phyloP scores from a whole-genome alignment of 352 stramenopile genomes.

The Thalassiosira hispida region DNA sequence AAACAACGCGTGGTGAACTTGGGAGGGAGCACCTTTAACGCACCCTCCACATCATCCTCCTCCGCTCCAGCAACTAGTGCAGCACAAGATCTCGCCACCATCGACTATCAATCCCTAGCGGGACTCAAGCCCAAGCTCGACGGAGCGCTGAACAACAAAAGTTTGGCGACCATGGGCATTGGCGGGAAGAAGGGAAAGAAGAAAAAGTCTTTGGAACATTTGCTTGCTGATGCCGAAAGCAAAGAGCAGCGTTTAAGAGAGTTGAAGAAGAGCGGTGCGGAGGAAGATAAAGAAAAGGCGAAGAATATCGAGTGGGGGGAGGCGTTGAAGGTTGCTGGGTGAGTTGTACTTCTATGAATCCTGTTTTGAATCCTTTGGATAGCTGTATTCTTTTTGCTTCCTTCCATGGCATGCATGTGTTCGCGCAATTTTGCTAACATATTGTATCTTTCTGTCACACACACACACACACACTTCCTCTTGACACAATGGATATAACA shows the following conservation, averaged over 20 bases:
- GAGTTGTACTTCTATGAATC: slow-evolving; percentile 26
- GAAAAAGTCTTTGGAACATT: slow-evolving; percentile 79
- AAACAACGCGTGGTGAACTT: slow-evolving; percentile 29
- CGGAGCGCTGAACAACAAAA: slow-evolving; percentile 65
- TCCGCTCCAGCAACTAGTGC: slow-evolving; percentile 14
- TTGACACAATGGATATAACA: slow-evolving; percentile 8
- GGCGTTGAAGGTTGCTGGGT: slow-evolving; percentile 67
- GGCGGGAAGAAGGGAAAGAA: slow-evolving; percentile 79
- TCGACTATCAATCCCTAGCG: slow-evolving; percentile 79
- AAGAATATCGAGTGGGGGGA: slow-evolving; percentile 78
- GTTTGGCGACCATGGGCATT: slow-evolving; percentile 64
- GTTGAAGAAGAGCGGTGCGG: slow-evolving; percentile 60
- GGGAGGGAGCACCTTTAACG: slow-evolving; percentile 42
- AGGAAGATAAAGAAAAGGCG: slow-evolving; percentile 77
- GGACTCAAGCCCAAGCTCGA: slow-evolving; percentile 66
- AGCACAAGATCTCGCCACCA: slow-evolving; percentile 62
- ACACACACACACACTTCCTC: background rate
- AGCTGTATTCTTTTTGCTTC: background rate
- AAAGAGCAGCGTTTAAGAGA: slow-evolving; percentile 74
- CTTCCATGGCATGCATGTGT: no score
- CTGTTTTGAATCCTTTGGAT: slow-evolving; percentile 5
- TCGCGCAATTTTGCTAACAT: no score
- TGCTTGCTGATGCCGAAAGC: slow-evolving; percentile 77
- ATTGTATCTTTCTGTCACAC: no score
- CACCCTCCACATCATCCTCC: background rate